phyloP scores from a whole-genome alignment of 129 eudicot species.

The Dittrichia graveolens region DNA sequence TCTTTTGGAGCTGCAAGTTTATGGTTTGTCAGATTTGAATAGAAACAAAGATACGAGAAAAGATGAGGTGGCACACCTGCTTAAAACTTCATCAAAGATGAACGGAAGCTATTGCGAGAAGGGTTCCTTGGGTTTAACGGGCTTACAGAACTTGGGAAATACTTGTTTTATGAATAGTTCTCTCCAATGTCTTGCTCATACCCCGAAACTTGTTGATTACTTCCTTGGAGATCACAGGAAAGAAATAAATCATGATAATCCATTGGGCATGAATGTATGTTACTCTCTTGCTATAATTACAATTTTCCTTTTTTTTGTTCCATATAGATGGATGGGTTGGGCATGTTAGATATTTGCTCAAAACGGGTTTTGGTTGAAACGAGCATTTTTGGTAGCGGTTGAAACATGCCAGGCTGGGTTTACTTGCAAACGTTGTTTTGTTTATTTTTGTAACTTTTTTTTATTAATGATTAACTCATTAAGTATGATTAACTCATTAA shows the following conservation, averaged over 20 bases:
- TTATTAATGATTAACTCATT: too few relatives aligned
- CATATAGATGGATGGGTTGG: constrained; percentile 10
- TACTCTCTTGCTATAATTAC: not conserved
- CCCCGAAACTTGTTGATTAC: constrained; percentile 97
- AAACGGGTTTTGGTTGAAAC: not conserved
- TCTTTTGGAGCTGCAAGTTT: constrained; percentile 91
- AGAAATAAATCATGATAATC: constrained; percentile 88
- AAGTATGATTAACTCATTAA: too few relatives aligned
- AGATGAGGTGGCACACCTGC: constrained; percentile 48
- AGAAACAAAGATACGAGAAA: constrained; percentile 65
- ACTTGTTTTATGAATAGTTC: constrained; percentile 99
- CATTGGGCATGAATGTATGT: constrained; percentile 97
- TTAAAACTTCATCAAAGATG: constrained; percentile 46
- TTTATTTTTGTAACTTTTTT: too few relatives aligned
- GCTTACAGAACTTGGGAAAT: constrained; percentile 92
- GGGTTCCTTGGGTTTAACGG: constrained; percentile 94
- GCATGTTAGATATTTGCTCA: not conserved
- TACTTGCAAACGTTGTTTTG: too few relatives aligned
- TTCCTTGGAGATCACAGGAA: constrained; percentile 93
- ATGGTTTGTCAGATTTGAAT: constrained; percentile 77
- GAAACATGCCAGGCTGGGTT: too few relatives aligned
- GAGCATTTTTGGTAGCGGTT: too few relatives aligned
- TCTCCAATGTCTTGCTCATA: constrained; percentile 96
- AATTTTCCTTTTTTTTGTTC: not conserved
- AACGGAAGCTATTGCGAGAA: constrained; percentile 73